Evolutionary conservation across 768 basidiomycete species (phyloP), one percentile per base, ranked within the genome.

Genomic region (Tulasnella sp.): DNA sequence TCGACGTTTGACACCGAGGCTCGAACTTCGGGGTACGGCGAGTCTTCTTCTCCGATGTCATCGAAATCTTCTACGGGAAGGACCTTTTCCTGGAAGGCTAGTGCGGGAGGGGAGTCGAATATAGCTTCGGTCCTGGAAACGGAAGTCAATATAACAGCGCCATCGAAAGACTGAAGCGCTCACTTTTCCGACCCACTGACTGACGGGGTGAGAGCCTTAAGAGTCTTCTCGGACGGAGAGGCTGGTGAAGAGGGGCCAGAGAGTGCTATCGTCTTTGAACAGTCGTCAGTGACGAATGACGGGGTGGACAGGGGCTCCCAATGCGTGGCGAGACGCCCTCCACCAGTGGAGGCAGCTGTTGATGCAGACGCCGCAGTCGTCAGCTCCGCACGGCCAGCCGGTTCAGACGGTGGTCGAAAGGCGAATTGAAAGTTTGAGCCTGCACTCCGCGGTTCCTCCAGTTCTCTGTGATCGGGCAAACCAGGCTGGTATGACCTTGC

Each of bases 1-100:
- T 99, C 97, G 75, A 95, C 90, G 77, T 98, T 98, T 40, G 95
- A 97, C n/a, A 99, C 97, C 9, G 92, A 93, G 0, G 94, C 94
- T 35, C 96, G 87, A 8, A 99, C 97, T 83, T 98, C 97, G 0
- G 95, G 91, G 82, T 91, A 99, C 0, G 96, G 97, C 75, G 91
- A 94, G 79, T 99, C 96, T 82, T 98, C 96, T 72, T 95, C 95
- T 6, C 72, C 73, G 22, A 22, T 19, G 19, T 76, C 74, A 22
- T 59, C 22, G 5, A 29, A 32, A 1, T 11, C 52, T 16, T 5
- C 52, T 5, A 29, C 52, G 1, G 52, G 32, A 22, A 4, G 26
- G 14, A 59, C 52, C 26, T 22, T 59, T 29, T 59, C 52, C 22
- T 32, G 52, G 3, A 59, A 12, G 16, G 5, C 11, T 26, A 59